phyloP scores from a whole-genome alignment of 2,329 filamentous ascomycete genomes.

The Aspergillus sp. region DNA sequence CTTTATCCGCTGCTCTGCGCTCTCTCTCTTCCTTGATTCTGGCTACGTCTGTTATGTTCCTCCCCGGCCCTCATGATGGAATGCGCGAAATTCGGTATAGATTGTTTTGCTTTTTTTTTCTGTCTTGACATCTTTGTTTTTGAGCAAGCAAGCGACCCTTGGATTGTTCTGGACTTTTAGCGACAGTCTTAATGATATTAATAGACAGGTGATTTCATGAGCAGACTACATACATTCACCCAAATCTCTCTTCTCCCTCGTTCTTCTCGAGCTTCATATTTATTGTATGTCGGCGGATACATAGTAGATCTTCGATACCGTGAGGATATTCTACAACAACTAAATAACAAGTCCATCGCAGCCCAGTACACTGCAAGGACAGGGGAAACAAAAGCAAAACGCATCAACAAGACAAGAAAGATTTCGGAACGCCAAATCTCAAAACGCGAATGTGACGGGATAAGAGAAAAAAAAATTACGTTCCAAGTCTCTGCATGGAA shows the following conservation, averaged over 20 bases:
- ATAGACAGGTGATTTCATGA: constrained; percentile 8
- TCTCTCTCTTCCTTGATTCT: not conserved
- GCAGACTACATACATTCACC: too few relatives aligned
- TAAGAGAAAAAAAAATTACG: not conserved
- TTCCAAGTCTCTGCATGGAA: not conserved
- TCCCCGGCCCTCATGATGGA: not conserved
- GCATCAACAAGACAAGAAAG: not conserved
- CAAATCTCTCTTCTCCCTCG: not conserved
- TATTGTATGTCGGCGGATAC: not conserved
- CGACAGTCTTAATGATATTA: constrained; percentile 7
- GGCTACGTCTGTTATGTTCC: not conserved
- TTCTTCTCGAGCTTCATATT: not conserved
- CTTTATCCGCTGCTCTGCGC: not conserved
- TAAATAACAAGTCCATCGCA: not conserved
- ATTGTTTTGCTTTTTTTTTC: not conserved
- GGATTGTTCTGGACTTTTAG: constrained; percentile 4
- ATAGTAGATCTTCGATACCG: not conserved
- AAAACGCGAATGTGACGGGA: not conserved
- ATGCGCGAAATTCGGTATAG: not conserved
- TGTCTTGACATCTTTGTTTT: not conserved
- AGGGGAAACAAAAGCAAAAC: not conserved
- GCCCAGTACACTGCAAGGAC: not conserved
- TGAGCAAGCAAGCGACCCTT: not conserved
- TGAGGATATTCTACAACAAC: not conserved
- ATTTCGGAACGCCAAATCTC: not conserved